phyloP scores from a whole-genome alignment of 2,329 filamentous ascomycete species.

The Pseudogymnoascus sp. region DNA sequence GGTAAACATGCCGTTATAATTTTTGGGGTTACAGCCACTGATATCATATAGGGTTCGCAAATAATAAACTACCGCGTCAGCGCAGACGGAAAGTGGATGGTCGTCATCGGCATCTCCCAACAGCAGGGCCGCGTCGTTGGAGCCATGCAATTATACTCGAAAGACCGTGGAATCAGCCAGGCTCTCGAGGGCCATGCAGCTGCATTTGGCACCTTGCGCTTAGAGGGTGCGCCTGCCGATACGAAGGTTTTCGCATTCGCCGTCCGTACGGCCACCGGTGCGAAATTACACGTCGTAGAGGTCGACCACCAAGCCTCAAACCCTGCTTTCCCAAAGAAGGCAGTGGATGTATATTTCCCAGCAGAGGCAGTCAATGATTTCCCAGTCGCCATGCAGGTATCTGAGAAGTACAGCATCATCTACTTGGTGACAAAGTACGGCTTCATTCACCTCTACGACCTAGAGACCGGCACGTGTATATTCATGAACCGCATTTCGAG shows the following conservation, averaged over 20 bases:
- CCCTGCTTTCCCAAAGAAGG: slow-evolving; percentile 86
- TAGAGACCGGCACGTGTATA: slow-evolving; percentile 90
- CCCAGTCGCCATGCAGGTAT: slow-evolving; percentile 95
- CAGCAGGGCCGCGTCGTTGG: slow-evolving; percentile 90
- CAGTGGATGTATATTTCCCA: slow-evolving; percentile 96
- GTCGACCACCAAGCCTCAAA: slow-evolving; percentile 90
- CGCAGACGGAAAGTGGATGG: slow-evolving; percentile 95
- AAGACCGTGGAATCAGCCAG: slow-evolving; percentile 92
- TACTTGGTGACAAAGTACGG: slow-evolving; percentile 98
- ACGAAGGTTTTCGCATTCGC: slow-evolving; percentile 97
- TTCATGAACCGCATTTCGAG: slow-evolving; percentile 99
- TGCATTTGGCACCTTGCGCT: slow-evolving; percentile 78
- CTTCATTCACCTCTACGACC: slow-evolving; percentile 96
- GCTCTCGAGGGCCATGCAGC: slow-evolving; percentile 96
- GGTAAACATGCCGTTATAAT: slow-evolving; percentile 43
- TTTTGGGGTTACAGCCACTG: slow-evolving; percentile 11
- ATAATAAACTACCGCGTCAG: slow-evolving; percentile 99
- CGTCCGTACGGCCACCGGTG: slow-evolving; percentile 78
- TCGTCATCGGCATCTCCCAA: slow-evolving; percentile 90
- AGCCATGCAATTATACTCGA: slow-evolving; percentile 95
- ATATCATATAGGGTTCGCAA: slow-evolving; percentile 67
- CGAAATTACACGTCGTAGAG: slow-evolving; percentile 95
- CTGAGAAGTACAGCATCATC: slow-evolving; percentile 90
- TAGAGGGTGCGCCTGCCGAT: slow-evolving; percentile 82
- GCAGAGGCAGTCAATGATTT: slow-evolving; percentile 94